These are phyloP conservation scores for Candida yuanshanica DNA, from an alignment of 805 yeast species.

Conservation along the genomic window DNA sequence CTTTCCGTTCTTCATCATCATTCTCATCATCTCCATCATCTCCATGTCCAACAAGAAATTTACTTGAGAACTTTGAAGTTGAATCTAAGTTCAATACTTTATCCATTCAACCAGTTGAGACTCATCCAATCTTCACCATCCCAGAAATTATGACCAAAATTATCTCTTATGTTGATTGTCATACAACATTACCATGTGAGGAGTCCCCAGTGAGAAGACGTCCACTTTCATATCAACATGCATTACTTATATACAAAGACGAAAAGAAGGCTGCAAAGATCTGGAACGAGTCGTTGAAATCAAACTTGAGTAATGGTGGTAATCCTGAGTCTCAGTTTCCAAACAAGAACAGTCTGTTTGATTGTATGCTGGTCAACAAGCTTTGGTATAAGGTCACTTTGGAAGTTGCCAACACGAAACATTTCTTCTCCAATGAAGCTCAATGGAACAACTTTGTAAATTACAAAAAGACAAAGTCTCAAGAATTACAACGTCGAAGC, in stretches of 20 bases:
- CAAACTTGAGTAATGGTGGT: conserved; percentile 11
- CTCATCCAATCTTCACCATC: conserved; percentile 48
- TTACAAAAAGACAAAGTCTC: conserved; percentile 7
- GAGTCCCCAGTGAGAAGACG: conserved; percentile 53
- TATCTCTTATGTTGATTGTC: conserved; percentile 53
- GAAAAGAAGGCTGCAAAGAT: conserved; percentile 40
- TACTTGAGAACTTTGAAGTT: conserved; percentile 1
- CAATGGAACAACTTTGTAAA: conserved; percentile 38
- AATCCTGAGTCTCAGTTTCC: conserved; percentile 15
- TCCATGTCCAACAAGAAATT: neutral
- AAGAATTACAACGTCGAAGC: conserved; percentile 12
- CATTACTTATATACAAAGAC: conserved; percentile 58
- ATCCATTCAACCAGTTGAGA: neutral
- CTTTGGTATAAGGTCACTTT: conserved; percentile 55
- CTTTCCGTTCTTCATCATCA: neutral
- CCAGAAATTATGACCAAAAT: conserved; percentile 73
- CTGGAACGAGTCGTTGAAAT: conserved; percentile 31
- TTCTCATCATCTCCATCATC: neutral
- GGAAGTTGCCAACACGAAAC: conserved; percentile 47
- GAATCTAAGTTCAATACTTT: conserved; percentile 2
- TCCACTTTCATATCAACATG: conserved; percentile 66
- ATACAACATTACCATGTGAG: conserved; percentile 56
- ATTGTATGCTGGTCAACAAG: conserved; percentile 64
- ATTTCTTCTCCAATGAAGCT: conserved; percentile 46
- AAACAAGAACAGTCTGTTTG: conserved; percentile 35